phyloP scores from a whole-genome alignment of 2,329 filamentous ascomycete genomes.

The Ophiostoma novo-ulmi region DNA sequence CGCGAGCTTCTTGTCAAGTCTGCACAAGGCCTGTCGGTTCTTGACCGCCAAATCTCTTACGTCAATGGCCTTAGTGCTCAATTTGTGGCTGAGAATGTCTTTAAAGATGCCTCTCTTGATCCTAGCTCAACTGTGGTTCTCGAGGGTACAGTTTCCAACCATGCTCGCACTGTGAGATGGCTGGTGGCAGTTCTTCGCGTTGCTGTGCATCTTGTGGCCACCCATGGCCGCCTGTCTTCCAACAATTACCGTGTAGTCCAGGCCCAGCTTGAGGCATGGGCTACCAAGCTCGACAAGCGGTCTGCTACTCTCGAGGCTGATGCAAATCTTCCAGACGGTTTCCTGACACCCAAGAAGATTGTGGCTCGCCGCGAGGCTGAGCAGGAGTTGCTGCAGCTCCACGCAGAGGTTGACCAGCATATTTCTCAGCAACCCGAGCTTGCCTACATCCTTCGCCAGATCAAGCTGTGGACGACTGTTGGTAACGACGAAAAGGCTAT shows the following conservation, averaged over 20 bases:
- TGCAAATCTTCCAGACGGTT: constrained; percentile 46
- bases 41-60: constrained; percentile 24
- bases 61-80: constrained; percentile 20
- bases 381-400: constrained; percentile 37
- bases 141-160: constrained; percentile 27
- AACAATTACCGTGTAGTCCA: constrained; percentile 44
- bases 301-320: constrained; percentile 32
- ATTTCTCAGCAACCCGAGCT: constrained; percentile 52
- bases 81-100: neutral
- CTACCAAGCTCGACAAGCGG: constrained; percentile 30
- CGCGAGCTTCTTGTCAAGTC: constrained; percentile 43
- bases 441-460: constrained; percentile 60
- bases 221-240: constrained; percentile 62
- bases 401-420: constrained; percentile 41
- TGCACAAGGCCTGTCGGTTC: neutral
- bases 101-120: neutral
- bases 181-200: constrained; percentile 63
- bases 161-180: constrained; percentile 48
- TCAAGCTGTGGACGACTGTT: constrained; percentile 57
- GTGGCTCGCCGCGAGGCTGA: constrained; percentile 37
- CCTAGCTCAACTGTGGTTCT: neutral
- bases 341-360: constrained; percentile 41
- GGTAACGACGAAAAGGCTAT: neutral
- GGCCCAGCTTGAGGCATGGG: constrained; percentile 47
- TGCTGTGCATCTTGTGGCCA: constrained; percentile 55